Conservation (phyloP, 2,329 filamentous ascomycete species). For the Monosporascus sp. region DNA sequence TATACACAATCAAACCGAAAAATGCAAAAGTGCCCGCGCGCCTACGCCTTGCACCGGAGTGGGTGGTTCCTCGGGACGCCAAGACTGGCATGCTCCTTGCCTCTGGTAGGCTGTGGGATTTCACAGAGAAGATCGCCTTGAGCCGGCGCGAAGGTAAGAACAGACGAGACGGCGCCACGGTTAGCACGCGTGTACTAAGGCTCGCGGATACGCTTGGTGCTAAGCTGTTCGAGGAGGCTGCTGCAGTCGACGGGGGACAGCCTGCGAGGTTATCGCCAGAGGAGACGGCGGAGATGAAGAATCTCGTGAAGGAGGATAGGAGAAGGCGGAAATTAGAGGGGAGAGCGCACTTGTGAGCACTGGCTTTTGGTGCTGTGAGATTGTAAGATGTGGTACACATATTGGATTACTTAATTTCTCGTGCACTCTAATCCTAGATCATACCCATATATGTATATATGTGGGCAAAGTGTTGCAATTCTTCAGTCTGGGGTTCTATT, state of each 20-base stretch:
- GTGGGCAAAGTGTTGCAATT: too few relatives aligned
- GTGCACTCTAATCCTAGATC: too few relatives aligned
- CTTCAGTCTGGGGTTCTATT: too few relatives aligned
- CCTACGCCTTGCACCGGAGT: conserved; percentile 67
- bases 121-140: conserved; percentile 80
- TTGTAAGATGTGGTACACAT: too few relatives aligned
- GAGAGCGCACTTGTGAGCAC: conserved; percentile 42
- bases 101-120: conserved; percentile 80
- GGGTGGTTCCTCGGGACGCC: conserved; percentile 64
- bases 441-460: too few relatives aligned
- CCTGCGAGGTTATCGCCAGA: conserved; percentile 43
- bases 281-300: conserved; percentile 41
- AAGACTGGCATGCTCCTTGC: conserved; percentile 57
- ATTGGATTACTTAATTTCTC: too few relatives aligned
- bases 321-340: conserved; percentile 45
- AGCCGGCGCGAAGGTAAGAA: conserved; percentile 92
- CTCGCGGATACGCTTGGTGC: conserved; percentile 71
- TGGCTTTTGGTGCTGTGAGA: background rate
- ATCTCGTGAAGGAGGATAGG: conserved; percentile 40
- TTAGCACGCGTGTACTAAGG: conserved; percentile 72
- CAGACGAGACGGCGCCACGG: conserved; percentile 84
- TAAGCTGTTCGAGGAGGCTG: conserved; percentile 59
- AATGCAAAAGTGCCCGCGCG: conserved; percentile 56
- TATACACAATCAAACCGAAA: conserved; percentile 66
- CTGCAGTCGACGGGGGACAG: conserved; percentile 30